Conservation (phyloP, 2,329 filamentous ascomycete genomes). For the Alternaria sp. region DNA sequence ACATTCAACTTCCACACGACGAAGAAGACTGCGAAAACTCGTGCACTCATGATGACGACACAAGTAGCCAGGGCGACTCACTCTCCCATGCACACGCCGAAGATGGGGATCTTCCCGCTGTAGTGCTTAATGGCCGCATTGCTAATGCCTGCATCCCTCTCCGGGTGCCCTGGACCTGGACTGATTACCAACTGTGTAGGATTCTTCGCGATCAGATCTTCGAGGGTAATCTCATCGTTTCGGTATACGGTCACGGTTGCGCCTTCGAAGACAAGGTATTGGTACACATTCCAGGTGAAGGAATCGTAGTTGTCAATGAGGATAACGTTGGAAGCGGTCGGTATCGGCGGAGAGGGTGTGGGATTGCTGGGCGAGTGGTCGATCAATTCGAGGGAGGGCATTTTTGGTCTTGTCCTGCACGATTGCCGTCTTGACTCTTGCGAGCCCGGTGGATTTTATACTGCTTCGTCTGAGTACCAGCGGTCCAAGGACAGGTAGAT, state of each 20-base stretch:
- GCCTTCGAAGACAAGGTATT: constrained; percentile 96
- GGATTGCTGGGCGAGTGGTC: constrained; percentile 91
- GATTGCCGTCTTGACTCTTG: not conserved
- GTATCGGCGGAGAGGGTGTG: constrained; percentile 73
- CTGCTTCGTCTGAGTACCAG: constrained; percentile 2
- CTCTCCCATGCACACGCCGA: constrained; percentile 99
- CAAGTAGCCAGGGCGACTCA: constrained; percentile 56
- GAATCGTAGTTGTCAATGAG: constrained; percentile 99
- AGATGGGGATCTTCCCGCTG: constrained; percentile 89
- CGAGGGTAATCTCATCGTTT: constrained; percentile 88
- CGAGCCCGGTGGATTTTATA: constrained; percentile 1
- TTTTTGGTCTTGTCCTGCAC: constrained; percentile 32
- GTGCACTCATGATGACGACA: too few species aligned
- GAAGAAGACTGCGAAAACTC: too few species aligned
- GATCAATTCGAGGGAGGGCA: constrained; percentile 62
- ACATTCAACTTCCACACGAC: not conserved
- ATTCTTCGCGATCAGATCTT: constrained; percentile 81
- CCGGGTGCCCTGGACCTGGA: constrained; percentile 91
- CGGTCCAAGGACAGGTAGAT: constrained; percentile 1
- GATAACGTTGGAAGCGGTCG: constrained; percentile 87
- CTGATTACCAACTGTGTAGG: constrained; percentile 95
- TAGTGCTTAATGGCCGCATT: constrained; percentile 91
- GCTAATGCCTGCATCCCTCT: constrained; percentile 90
- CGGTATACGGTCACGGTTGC: constrained; percentile 88
- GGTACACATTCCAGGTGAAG: constrained; percentile 99